phyloP scores from a whole-genome alignment of 805 yeast species.

The Candida saitoana region DNA sequence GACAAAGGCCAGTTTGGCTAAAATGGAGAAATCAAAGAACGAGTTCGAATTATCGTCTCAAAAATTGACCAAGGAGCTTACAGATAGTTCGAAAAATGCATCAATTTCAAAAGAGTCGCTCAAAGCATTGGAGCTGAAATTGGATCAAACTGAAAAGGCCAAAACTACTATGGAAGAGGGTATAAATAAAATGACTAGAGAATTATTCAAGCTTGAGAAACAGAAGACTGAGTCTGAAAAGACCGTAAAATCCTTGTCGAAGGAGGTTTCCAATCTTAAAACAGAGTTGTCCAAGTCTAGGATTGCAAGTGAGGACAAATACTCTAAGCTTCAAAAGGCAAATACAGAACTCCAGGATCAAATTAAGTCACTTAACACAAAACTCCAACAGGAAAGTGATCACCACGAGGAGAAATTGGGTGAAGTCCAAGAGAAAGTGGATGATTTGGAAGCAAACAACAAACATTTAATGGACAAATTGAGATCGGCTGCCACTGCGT shows the following conservation, averaged over 20 bases:
- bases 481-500: slow-evolving; percentile 35
- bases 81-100: slow-evolving; percentile 25
- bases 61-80: slow-evolving; percentile 27
- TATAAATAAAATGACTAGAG: slow-evolving; percentile 85
- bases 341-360: slow-evolving; percentile 22
- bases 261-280: slow-evolving; percentile 28
- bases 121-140: slow-evolving; percentile 27
- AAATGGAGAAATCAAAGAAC: slow-evolving; percentile 26
- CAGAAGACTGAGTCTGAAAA: slow-evolving; percentile 52
- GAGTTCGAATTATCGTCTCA: slow-evolving; percentile 27
- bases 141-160: slow-evolving; percentile 32
- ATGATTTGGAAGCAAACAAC: slow-evolving; percentile 28
- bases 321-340: slow-evolving; percentile 18
- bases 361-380: slow-evolving; percentile 16
- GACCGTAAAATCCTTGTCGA: slow-evolving; percentile 39
- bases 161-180: slow-evolving; percentile 77
- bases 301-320: slow-evolving; percentile 16
- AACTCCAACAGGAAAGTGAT: slow-evolving; percentile 14
- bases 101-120: slow-evolving; percentile 20
- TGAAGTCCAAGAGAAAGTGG: slow-evolving; percentile 19
- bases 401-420: slow-evolving; percentile 14
- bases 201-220: slow-evolving; percentile 61
- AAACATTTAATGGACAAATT: slow-evolving; percentile 39
- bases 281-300: slow-evolving; percentile 33
- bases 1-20: slow-evolving; percentile 18